Evolutionary conservation across 441 rosid species (phyloP), one percentile per base, ranked within the genome.

Genomic region (Bruguiera hainesii): DNA sequence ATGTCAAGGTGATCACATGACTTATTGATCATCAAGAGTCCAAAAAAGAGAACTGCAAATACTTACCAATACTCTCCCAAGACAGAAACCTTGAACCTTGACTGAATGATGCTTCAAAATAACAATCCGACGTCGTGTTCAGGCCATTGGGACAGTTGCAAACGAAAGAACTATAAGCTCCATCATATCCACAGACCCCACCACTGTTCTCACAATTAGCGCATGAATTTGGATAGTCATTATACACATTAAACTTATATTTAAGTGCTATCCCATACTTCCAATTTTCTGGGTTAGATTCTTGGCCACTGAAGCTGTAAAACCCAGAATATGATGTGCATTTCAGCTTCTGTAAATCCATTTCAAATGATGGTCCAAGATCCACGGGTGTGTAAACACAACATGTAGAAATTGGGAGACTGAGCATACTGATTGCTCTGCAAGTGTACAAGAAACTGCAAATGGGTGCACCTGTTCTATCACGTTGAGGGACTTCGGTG

Each of bases 341-440:
- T 13, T 72, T 52, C 68, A 93, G 71, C 78, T 89, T 90, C 75
- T 80, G 56, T 33, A 90, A 79, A 70, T 93, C 85, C 86, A 93
- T 81, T 35, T 87, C 88, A 28, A 90, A 90, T 10, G 96, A 71
- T 2, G 97, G 97, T 26, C 97, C 98, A 2, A 93, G 91, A 71
- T 93, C 95, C 8, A 90, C 81, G 0, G 97, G 98, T 1, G 93
- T 81, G 74, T 90, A 93, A 58, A 93, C 95, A 66, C 97, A 93
- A 26, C 98, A 93, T 1, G 91, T 83, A 46, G 98, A 90, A 50
- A 81, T 85, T 0, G 93, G 96, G 20, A 85, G 88, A 73, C 85
- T 84, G 58, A 85, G 80, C 63, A 77, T 64, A 65, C 91, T 90
- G 53, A 93, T 90, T 0, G 97, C 90, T 56, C 84, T 83, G 71